These are phyloP conservation scores for Lippia alba DNA, from an alignment of 305 asterid species.

Conservation along the genomic window DNA sequence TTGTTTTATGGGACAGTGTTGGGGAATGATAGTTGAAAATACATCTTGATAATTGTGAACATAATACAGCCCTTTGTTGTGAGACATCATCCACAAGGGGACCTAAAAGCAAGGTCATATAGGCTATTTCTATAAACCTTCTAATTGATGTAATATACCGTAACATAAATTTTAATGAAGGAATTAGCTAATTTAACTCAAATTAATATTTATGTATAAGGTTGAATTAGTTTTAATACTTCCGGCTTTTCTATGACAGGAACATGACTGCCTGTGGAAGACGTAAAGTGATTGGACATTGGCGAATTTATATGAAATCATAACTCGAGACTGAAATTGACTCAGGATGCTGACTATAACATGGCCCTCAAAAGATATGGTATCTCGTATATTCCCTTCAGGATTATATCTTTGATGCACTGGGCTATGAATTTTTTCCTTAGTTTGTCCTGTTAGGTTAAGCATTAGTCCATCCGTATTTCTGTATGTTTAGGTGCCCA, in stretches of 20 bases:
- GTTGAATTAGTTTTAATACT: not conserved
- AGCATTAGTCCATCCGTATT: constrained; percentile 10
- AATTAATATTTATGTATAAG: not conserved
- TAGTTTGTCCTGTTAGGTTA: constrained; percentile 24
- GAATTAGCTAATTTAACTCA: no score
- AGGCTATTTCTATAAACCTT: not conserved
- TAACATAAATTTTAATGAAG: no score
- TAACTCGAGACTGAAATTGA: constrained; percentile 34
- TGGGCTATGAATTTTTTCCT: constrained; percentile 24
- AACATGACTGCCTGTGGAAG: constrained; percentile 30
- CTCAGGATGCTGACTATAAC: constrained; percentile 39
- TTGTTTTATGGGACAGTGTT: not conserved
- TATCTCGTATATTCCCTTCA: constrained; percentile 28
- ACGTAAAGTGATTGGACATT: constrained; percentile 8
- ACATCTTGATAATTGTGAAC: not conserved
- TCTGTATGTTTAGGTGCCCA: constrained; percentile 27
- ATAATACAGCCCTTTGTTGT: not conserved
- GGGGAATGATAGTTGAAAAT: not conserved
- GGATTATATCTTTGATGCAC: constrained; percentile 26
- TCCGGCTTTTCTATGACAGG: constrained; percentile 23
- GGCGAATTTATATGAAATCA: constrained; percentile 15
- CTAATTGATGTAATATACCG: no score
- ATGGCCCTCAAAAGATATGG: constrained; percentile 36
- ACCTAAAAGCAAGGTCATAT: not conserved
- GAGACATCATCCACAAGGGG: not conserved